Percentiles rank a stretch among this genome's conserved stretches.
Conservation (phyloP, 768 basidiomycete genomes). For the Antrodiella citrinella region DNA sequence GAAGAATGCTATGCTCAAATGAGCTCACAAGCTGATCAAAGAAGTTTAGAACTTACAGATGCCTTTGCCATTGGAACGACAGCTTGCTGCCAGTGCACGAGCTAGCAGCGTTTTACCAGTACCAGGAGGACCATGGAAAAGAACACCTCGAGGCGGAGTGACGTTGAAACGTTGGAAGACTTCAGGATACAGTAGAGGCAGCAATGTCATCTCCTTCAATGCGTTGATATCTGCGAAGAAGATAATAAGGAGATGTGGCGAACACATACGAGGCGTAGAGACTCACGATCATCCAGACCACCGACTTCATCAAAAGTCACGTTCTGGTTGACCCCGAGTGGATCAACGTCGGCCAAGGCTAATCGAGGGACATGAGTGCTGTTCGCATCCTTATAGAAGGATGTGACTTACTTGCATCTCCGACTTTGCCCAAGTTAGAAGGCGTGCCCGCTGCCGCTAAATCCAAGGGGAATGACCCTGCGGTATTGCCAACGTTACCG, state of each 20-base stretch:
- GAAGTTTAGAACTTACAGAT: slow-evolving; percentile 54
- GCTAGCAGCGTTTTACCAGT: slow-evolving; percentile 96
- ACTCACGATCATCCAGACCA: slow-evolving; percentile 87
- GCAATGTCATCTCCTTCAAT: slow-evolving; percentile 95
- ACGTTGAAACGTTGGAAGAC: slow-evolving; percentile 91
- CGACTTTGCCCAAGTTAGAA: slow-evolving; percentile 79
- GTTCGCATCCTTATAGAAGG: slow-evolving; percentile 12
- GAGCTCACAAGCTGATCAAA: background rate
- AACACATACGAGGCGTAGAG: slow-evolving; percentile 1
- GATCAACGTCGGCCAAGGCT: slow-evolving; percentile 94
- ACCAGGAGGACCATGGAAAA: slow-evolving; percentile 98
- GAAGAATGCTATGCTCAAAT: slow-evolving; percentile 70
- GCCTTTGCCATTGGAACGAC: slow-evolving; percentile 75
- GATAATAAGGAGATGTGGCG: slow-evolving; percentile 1
- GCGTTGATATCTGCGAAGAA: slow-evolving; percentile 75
- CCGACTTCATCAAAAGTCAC: slow-evolving; percentile 97
- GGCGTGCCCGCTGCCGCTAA: slow-evolving; percentile 67
- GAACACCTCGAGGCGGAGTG: slow-evolving; percentile 91
- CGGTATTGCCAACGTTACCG: slow-evolving; percentile 36
- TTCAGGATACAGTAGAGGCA: slow-evolving; percentile 93
- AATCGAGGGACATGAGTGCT: slow-evolving; percentile 10
- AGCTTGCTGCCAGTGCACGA: slow-evolving; percentile 88
- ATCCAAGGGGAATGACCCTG: slow-evolving; percentile 56
- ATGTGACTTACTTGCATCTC: slow-evolving; percentile 53
- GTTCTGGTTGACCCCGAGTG: slow-evolving; percentile 85